Evolutionary conservation across 495 filamentous ascomycete genomes (phyloP), one percentile per base, ranked within the genome.

Genomic region (Aspergillus conjunctus): DNA sequence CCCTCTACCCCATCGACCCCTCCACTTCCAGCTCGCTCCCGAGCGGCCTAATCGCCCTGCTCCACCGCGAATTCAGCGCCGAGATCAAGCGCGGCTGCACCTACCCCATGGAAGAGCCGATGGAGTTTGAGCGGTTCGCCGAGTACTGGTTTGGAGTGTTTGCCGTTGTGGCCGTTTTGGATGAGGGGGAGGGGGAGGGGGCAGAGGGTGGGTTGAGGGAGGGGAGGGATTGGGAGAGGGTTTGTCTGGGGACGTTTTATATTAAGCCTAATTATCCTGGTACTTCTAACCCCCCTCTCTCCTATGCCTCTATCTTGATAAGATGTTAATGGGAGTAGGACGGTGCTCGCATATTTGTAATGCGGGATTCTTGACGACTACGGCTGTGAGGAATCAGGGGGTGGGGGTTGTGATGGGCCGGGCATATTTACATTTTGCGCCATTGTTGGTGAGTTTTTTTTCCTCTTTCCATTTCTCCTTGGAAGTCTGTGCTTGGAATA

Each of bases 201-300:
- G n/a, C n/a, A n/a, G 43, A 34, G 14, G 49, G 61, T 18, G 64
- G 65, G 8, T 41, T 85, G 34, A 54, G 58, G 26, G 72, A 78
- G 55, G 82, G 80, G 0, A 81, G 83, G 64, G 86, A 96, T 69
- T 98, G 94, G 94, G 82, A 86, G 61, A 85, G 79, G 61, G 80
- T 88, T 65, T 97, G 93, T 72, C 76, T 97, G 63, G 94, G 94
- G 37, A 97, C 91, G 67, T 98, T 97, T 71, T 98, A 97, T 79
- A 87, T 96, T 71, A 97, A 97, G 78, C 93, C 94, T 39, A 98
- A 98, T 78, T 98, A 98, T 80, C 94, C 94, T 15, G 94, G 94
- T 72, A 80, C 87, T 64, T 91, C 33, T 49, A 12, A 32, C 48
- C 18, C 39, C 15, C 22, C 26, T 30, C 49, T 21, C 32, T 31